These are phyloP conservation scores for Thuidium tamariscinum DNA, from an alignment of 225 moss, liverwort and hornwort species.

Conservation along the genomic window DNA sequence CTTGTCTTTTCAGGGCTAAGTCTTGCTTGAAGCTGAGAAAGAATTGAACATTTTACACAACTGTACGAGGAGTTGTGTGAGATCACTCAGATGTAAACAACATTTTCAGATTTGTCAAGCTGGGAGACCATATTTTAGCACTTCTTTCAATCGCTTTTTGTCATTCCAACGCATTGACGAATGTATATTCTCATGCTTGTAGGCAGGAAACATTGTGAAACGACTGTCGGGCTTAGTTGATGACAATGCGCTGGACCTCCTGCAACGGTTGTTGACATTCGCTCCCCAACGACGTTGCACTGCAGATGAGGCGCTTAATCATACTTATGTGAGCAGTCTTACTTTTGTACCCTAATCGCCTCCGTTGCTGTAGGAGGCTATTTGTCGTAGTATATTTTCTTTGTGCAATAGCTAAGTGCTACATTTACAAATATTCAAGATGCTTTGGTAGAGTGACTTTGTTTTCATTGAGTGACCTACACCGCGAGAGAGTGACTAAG, in stretches of 20 bases:
- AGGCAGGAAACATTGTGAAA: slow-evolving; percentile 74
- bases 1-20: neutral
- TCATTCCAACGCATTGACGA: neutral
- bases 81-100: neutral
- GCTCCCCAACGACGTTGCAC: slow-evolving; percentile 95
- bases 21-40: neutral
- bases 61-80: neutral
- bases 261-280: slow-evolving; percentile 86
- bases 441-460: neutral
- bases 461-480: neutral
- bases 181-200: neutral
- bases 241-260: slow-evolving; percentile 78
- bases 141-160: neutral
- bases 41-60: neutral
- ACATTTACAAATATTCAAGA: neutral
- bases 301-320: slow-evolving; percentile 79
- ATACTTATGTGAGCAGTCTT: slow-evolving; percentile 59
- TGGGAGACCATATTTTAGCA: neutral
- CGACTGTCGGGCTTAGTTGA: slow-evolving; percentile 61
- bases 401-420: neutral
- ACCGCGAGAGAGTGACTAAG: neutral
- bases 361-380: neutral
- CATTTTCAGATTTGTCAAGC: neutral
- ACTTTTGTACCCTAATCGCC: neutral
- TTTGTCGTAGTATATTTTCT: neutral